Conservation (phyloP, 768 basidiomycete genomes). For the Podaxis carcinomalis region DNA sequence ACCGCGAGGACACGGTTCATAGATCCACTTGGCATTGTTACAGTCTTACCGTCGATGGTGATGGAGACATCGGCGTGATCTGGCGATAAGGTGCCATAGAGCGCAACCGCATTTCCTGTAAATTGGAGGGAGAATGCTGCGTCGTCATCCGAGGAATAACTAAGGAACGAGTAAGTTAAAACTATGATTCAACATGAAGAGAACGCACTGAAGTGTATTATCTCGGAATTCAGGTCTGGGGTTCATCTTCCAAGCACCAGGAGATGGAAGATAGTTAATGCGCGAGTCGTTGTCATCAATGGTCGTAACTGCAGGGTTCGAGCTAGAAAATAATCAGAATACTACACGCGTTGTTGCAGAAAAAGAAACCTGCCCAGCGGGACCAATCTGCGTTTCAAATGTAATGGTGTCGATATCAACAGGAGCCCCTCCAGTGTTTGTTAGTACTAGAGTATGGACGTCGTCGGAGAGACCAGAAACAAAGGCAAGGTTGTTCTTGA, state of each 20-base stretch:
- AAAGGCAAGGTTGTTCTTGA: constrained; percentile 35
- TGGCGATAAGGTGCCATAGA: constrained; percentile 51
- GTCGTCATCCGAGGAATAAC: constrained; percentile 34
- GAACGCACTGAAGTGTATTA: constrained; percentile 39
- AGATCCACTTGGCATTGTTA: constrained; percentile 30
- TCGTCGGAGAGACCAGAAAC: constrained; percentile 39
- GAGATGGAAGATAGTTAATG: constrained; percentile 34
- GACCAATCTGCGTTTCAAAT: constrained; percentile 35
- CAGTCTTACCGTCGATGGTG: constrained; percentile 35
- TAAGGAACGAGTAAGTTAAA: constrained; percentile 16
- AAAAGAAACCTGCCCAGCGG: constrained; percentile 28
- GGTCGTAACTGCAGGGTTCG: constrained; percentile 23
- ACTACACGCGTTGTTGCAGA: neutral
- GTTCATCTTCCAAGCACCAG: constrained; percentile 32
- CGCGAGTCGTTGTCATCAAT: constrained; percentile 38
- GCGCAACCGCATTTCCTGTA: constrained; percentile 46
- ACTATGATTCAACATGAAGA: neutral
- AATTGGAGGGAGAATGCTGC: constrained; percentile 42
- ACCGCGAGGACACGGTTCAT: constrained; percentile 23
- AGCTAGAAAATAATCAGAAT: constrained; percentile 12
- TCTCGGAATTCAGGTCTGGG: constrained; percentile 26
- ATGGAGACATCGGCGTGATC: constrained; percentile 45
- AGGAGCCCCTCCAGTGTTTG: constrained; percentile 35
- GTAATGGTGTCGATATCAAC: constrained; percentile 51
- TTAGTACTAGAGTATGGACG: constrained; percentile 42